Conservation (phyloP, 352 stramenopile species). For the Phytophthora boehmeriae region DNA sequence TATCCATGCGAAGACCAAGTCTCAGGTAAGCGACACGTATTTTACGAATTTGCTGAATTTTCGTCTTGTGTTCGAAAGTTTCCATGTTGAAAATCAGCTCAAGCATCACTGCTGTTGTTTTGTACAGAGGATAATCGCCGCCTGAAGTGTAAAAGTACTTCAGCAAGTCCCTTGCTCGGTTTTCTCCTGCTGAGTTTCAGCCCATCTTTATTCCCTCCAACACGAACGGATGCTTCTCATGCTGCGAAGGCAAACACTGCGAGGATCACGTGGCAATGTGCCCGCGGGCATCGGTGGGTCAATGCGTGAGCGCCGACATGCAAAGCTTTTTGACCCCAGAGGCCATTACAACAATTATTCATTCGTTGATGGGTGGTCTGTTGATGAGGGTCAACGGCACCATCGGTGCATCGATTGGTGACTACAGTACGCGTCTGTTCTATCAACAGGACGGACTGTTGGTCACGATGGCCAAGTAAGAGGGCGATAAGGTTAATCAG, state of each 20-base stretch:
- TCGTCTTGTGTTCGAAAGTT: background rate
- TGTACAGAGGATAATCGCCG: constrained; percentile 37
- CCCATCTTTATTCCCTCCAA: constrained; percentile 79
- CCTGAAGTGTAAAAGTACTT: constrained; percentile 81
- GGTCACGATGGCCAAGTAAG: constrained; percentile 65
- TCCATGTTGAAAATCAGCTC: background rate
- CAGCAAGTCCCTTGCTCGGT: constrained; percentile 59
- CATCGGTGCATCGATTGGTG: constrained; percentile 69
- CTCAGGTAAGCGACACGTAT: constrained; percentile 37
- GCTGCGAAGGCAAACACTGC: constrained; percentile 70
- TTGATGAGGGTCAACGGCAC: constrained; percentile 86
- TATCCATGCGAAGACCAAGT: constrained; percentile 78
- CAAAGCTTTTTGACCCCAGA: constrained; percentile 75
- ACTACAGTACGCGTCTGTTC: constrained; percentile 63
- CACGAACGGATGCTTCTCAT: constrained; percentile 73
- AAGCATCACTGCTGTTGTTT: background rate
- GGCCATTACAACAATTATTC: constrained; percentile 78
- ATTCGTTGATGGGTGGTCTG: constrained; percentile 68
- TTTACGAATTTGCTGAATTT: background rate
- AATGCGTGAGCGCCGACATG: constrained; percentile 76
- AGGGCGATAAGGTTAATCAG: constrained; percentile 3
- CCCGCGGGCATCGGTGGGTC: constrained; percentile 45
- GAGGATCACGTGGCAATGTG: constrained; percentile 61
- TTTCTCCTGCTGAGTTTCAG: constrained; percentile 63
- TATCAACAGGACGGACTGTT: constrained; percentile 81